Percentiles rank a stretch among this genome's conserved stretches.
Conservation (phyloP, 2,329 filamentous ascomycete genomes). For the Metarhizium brunneum region DNA sequence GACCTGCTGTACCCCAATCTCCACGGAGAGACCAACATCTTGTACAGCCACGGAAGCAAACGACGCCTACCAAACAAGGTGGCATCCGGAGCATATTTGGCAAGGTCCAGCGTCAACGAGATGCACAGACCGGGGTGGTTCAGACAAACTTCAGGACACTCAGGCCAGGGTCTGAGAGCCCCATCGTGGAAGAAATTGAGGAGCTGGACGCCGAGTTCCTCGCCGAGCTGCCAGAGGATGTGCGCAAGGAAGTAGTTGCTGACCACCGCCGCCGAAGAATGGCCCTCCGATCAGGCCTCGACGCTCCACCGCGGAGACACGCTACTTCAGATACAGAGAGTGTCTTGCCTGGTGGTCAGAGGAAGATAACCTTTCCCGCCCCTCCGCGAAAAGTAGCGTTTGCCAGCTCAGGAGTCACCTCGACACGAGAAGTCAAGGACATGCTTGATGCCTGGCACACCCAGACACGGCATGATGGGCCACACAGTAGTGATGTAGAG, state of each 20-base stretch:
- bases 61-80: slow-evolving; percentile 59
- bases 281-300: slow-evolving; percentile 45
- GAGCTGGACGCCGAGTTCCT: slow-evolving; percentile 65
- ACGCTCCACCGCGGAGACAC: slow-evolving; percentile 21
- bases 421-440: slow-evolving; percentile 53
- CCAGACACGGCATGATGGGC: slow-evolving; percentile 63
- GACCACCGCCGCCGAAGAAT: slow-evolving; percentile 54
- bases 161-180: slow-evolving; percentile 20
- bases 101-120: slow-evolving; percentile 40
- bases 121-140: slow-evolving; percentile 50
- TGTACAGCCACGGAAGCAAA: slow-evolving; percentile 40
- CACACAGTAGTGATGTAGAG: slow-evolving; percentile 68
- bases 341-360: slow-evolving; percentile 26
- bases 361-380: slow-evolving; percentile 35
- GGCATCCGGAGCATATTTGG: slow-evolving; percentile 29
- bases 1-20: slow-evolving; percentile 34
- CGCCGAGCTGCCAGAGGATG: slow-evolving; percentile 71
- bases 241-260: slow-evolving; percentile 67
- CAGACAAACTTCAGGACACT: slow-evolving; percentile 64
- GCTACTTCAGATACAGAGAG: slow-evolving; percentile 14
- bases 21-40: slow-evolving; percentile 43
- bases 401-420: slow-evolving; percentile 30
- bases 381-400: slow-evolving; percentile 38
- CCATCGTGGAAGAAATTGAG: slow-evolving; percentile 26
- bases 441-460: slow-evolving; percentile 70